Base-by-base conservation (phyloP, 2,329 filamentous ascomycete species). In the Alternaria triticimaculans region DNA sequence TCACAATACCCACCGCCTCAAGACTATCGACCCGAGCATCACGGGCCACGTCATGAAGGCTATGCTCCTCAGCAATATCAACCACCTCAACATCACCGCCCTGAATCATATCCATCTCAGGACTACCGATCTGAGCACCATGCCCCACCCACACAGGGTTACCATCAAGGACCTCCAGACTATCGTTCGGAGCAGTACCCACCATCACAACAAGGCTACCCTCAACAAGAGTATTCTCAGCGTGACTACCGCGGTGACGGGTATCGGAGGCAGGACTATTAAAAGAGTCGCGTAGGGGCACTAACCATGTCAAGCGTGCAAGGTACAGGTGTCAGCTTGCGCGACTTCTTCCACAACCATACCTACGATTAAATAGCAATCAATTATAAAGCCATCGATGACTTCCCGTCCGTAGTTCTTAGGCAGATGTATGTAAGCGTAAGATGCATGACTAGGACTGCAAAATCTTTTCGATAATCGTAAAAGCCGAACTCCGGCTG, bases 251-350 rank as follows among this genome's bases (percentile, higher is more conserved):
- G 60, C 9, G 53, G 62, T 6, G 62, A 60, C 28, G 56, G 60
- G 10, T 63, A 67, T 49, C 60, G 21, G 1, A 61, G 58, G n/a
- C 64, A 66, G 6, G 62, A 65, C 9, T 66, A 68, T 33, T 61
- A 58, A n/a, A 43, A 18, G 12, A 20, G 21, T 5, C 43, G 25
- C 37, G 14, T 12, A 15, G 20, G n/a, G 14, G 20, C 11, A 41
- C 30, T 53, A 14, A 9, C 20, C 15, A 23, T 53, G 20, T 41
- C 14, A 25, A 18, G 28, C 49, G 49, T 14, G 3, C 0, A 37
- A 33, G 14, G 28, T 53, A 37, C 49, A n/a, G 15, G 14, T 53
- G 18, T 20, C 12, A 15, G 5, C 30, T 25, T 11, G 49, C 14
- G 15, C 30, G 23, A 23, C 49, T 41, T 37, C 28, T 14, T 51